Conservation (phyloP, 1,139 yeast species). For the Zygosaccharomyces pseudobailii region DNA sequence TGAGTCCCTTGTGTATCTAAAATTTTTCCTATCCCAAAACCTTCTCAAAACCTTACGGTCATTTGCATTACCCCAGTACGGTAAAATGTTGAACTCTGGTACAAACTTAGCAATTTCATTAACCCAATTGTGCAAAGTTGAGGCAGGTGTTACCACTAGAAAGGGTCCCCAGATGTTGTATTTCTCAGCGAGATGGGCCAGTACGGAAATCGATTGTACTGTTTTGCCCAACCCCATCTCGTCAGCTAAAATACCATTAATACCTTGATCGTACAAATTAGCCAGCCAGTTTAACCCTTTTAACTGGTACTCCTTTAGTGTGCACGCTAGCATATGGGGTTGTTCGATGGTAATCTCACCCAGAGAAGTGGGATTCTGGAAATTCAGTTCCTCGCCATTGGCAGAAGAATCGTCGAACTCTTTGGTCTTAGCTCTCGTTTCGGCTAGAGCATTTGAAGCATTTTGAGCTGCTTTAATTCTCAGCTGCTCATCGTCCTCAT, state of each 20-base stretch:
- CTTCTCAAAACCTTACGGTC: constrained; percentile 91
- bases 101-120: constrained; percentile 92
- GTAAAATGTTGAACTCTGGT: constrained; percentile 90
- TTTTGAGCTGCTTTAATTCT: constrained; percentile 83
- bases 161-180: constrained; percentile 99
- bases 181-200: constrained; percentile 91
- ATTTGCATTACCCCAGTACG: constrained; percentile 97
- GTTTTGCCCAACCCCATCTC: constrained; percentile 99
- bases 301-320: constrained; percentile 90
- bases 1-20: constrained; percentile 80
- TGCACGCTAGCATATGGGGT: constrained; percentile 85
- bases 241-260: constrained; percentile 95
- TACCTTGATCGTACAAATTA: constrained; percentile 93
- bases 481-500: constrained; percentile 78
- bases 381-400: constrained; percentile 69
- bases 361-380: constrained; percentile 91
- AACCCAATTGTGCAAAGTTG: constrained; percentile 97
- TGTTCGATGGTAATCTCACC: constrained; percentile 84
- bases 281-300: constrained; percentile 98
- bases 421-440: constrained; percentile 74
- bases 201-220: constrained; percentile 91
- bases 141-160: constrained; percentile 94
- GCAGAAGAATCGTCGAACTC: constrained; percentile 52
- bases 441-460: constrained; percentile 81
- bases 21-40: constrained; percentile 94